phyloP scores from a whole-genome alignment of 2,329 filamentous ascomycete species.

The Rhynchosporium agropyri region DNA sequence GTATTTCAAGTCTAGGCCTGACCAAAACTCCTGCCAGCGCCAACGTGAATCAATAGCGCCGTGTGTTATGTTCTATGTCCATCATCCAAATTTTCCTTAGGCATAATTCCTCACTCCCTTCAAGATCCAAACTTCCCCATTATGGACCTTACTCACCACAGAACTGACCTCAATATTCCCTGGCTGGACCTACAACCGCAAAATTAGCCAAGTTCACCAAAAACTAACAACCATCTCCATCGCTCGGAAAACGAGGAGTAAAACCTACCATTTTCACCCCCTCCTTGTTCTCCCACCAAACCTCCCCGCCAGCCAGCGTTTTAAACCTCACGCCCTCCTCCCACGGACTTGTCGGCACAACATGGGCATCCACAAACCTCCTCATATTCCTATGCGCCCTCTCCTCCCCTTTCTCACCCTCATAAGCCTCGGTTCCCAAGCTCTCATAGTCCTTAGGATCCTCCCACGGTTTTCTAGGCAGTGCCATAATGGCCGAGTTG shows the following conservation, averaged over 20 bases:
- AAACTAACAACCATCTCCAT: background rate
- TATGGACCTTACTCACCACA: constrained; percentile 75
- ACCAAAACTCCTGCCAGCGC: constrained; percentile 12
- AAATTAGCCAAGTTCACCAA: constrained; percentile 6
- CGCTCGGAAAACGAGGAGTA: background rate
- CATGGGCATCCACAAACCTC: constrained; percentile 83
- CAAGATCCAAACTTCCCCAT: constrained; percentile 74
- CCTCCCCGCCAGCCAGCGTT: constrained; percentile 66
- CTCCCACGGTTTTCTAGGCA: constrained; percentile 88
- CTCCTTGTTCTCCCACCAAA: constrained; percentile 81
- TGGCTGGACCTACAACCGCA: constrained; percentile 66
- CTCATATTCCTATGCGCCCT: constrained; percentile 76
- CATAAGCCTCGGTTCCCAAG: constrained; percentile 72
- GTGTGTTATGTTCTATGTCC: background rate
- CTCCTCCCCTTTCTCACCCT: constrained; percentile 72
- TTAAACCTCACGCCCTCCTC: constrained; percentile 63
- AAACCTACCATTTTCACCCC: constrained; percentile 66
- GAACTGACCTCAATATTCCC: constrained; percentile 75
- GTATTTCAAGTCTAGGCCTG: background rate
- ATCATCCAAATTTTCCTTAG: constrained; percentile 17
- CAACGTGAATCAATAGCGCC: constrained; percentile 4
- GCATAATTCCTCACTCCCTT: constrained; percentile 53
- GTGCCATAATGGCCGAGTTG: constrained; percentile 75
- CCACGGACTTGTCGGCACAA: constrained; percentile 79
- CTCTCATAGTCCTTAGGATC: constrained; percentile 70